Evolutionary conservation across 2,329 filamentous ascomycete genomes (phyloP).

Genomic region (Ophiostoma sp.): DNA sequence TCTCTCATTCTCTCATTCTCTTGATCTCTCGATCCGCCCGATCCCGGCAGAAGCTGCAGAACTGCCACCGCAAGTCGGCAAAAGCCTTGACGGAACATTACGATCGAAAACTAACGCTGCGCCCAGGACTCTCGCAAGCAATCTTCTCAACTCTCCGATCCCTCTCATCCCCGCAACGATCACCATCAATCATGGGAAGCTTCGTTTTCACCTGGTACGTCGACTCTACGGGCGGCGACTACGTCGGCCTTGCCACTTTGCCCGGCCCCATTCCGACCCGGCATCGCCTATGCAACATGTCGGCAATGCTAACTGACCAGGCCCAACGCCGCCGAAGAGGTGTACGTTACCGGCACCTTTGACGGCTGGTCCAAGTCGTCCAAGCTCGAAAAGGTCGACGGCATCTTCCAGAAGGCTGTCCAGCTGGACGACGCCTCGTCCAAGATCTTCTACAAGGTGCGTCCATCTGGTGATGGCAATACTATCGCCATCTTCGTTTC

Average conservation of each 20-base stretch:
- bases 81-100: not conserved
- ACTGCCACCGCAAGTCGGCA: not conserved
- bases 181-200: slow-evolving; percentile 46
- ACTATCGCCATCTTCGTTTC: not conserved
- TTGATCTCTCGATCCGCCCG: not conserved
- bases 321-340: slow-evolving; percentile 76
- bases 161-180: not conserved
- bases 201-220: slow-evolving; percentile 64
- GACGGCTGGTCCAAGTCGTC: slow-evolving; percentile 89
- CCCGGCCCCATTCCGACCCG: not conserved
- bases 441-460: slow-evolving; percentile 94
- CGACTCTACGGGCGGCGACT: not conserved
- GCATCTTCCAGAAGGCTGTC: slow-evolving; percentile 75
- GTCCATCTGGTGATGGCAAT: not conserved
- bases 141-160: not conserved
- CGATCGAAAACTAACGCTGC: not conserved
- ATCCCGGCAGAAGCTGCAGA: not conserved
- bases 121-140: not conserved
- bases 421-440: slow-evolving; percentile 58
- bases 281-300: not conserved
- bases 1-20: too few relatives aligned
- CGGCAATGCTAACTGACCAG: slow-evolving; percentile 42
- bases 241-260: not conserved
- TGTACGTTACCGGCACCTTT: slow-evolving; percentile 93
- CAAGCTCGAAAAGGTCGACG: slow-evolving; percentile 70